Conservation (phyloP, 75 land plant species). For the Pinus albicaulis region DNA sequence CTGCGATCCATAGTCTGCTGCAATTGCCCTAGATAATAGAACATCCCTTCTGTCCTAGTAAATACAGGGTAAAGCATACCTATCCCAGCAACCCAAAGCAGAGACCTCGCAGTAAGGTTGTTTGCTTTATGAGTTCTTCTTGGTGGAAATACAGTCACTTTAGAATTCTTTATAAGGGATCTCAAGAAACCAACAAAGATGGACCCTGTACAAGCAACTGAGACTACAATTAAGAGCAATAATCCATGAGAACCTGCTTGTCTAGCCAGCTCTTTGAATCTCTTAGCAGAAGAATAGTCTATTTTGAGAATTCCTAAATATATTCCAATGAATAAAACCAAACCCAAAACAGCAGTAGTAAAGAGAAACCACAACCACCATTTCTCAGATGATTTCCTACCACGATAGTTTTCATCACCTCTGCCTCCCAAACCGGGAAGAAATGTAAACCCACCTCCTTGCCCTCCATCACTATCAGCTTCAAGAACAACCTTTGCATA, state of each 20-base stretch:
- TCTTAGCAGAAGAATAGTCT: neutral
- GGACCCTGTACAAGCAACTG: neutral
- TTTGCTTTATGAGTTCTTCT: neutral
- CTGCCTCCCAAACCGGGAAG: neutral
- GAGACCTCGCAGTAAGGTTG: neutral
- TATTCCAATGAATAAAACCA: neutral
- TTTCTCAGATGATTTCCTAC: neutral
- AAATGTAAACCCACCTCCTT: constrained; percentile 9
- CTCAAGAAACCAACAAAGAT: neutral
- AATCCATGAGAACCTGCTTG: neutral
- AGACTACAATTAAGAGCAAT: neutral
- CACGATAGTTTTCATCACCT: neutral
- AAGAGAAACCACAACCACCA: neutral
- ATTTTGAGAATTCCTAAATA: neutral
- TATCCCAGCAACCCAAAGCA: neutral
- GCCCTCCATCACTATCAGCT: neutral
- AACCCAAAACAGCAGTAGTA: neutral
- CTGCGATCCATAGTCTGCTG: neutral
- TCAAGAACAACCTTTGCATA: neutral
- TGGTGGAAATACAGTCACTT: neutral
- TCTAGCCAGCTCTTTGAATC: neutral
- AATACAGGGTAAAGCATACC: neutral
- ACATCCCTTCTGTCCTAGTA: neutral
- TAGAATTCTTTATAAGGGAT: neutral
- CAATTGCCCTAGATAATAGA: neutral